These are phyloP conservation scores for Ustulina deusta DNA, from an alignment of 2,329 filamentous ascomycete genomes.

Conservation along the genomic window DNA sequence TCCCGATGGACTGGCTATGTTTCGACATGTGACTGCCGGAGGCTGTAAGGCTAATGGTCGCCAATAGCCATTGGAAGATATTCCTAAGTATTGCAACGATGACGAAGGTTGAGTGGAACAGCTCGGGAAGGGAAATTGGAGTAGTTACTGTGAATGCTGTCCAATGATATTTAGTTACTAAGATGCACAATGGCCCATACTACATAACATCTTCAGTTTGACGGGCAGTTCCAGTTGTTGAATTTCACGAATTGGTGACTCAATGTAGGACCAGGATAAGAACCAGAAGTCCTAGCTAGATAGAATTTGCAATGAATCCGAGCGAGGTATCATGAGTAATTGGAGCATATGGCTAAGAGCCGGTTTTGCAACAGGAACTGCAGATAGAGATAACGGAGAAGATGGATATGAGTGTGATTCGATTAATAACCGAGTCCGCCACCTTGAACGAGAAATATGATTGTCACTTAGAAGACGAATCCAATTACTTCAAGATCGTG, in stretches of 20 bases:
- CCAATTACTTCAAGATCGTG: no score
- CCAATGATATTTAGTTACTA: background rate
- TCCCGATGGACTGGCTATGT: background rate
- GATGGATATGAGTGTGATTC: no score
- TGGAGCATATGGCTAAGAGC: no score
- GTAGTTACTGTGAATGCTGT: background rate
- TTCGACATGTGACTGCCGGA: background rate
- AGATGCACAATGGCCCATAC: background rate
- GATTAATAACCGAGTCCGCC: no score
- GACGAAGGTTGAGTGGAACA: background rate
- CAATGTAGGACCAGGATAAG: background rate
- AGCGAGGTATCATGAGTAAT: no score
- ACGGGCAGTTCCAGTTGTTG: background rate
- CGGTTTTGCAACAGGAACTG: no score
- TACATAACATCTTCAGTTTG: background rate
- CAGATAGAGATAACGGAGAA: no score
- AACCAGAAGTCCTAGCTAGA: background rate
- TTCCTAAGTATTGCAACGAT: background rate
- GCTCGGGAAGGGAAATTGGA: background rate
- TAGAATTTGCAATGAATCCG: background rate
- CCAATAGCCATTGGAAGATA: background rate
- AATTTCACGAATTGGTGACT: background rate
- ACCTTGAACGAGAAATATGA: no score
- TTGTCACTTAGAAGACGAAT: no score
- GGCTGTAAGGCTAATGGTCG: background rate